Percentiles rank a stretch among this genome's conserved stretches.
Conservation (phyloP, 2,329 filamentous ascomycete species). For the Diaporthe citrichinensis region DNA sequence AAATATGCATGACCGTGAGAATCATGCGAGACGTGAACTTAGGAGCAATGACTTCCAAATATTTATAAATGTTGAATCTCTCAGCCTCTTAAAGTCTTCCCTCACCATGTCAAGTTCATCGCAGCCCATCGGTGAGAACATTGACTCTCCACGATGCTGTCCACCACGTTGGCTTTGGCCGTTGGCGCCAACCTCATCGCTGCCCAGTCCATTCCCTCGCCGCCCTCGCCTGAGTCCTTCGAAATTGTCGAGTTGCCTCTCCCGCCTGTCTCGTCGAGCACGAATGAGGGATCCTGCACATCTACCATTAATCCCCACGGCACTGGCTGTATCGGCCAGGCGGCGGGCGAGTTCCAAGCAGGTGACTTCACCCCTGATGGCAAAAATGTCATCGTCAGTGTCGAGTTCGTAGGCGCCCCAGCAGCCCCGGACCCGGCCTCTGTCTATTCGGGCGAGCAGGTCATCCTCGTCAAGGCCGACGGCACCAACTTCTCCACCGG, state of each 20-base stretch:
- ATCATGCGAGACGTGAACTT: background rate
- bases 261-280: slow-evolving; percentile 51
- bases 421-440: slow-evolving; percentile 54
- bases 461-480: slow-evolving; percentile 60
- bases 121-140: background rate
- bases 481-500: slow-evolving; percentile 58
- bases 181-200: slow-evolving; percentile 11
- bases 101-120: background rate
- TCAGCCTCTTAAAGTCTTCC: no score
- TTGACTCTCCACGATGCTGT: background rate
- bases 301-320: slow-evolving; percentile 50
- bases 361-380: slow-evolving; percentile 58
- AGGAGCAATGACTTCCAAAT: background rate
- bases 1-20: background rate
- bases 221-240: slow-evolving; percentile 52
- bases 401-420: slow-evolving; percentile 59
- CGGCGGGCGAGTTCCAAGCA: slow-evolving; percentile 43
- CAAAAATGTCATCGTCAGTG: slow-evolving; percentile 56
- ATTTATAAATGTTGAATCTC: background rate
- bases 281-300: slow-evolving; percentile 51
- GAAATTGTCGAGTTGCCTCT: slow-evolving; percentile 53
- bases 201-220: slow-evolving; percentile 33
- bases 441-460: slow-evolving; percentile 57
- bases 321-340: slow-evolving; percentile 55
- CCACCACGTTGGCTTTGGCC: background rate